Percentiles rank a stretch among this genome's conserved stretches.
These are phyloP conservation scores for Botrytis squamosa DNA, from an alignment of 2,329 filamentous ascomycete species.

Conservation along the genomic window DNA sequence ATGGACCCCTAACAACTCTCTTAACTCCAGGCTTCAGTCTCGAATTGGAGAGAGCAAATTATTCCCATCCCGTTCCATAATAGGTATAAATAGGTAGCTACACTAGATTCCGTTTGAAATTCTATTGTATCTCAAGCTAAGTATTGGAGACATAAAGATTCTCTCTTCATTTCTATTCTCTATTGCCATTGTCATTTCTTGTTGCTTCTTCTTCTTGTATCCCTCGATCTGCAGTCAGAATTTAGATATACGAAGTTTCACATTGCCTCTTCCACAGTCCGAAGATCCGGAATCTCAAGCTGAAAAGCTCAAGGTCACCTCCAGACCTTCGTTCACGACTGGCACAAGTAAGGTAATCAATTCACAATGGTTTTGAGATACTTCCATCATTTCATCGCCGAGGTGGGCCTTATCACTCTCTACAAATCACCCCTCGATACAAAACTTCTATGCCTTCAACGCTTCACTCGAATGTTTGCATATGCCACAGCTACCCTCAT, in stretches of 20 bases:
- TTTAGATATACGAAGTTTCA: slow-evolving; percentile 2
- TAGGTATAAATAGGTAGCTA: neutral
- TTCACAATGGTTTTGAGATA: slow-evolving; percentile 30
- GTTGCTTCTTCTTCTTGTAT: neutral
- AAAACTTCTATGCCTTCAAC: slow-evolving; percentile 57
- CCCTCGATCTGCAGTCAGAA: neutral
- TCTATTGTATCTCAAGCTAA: neutral
- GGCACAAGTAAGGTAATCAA: neutral
- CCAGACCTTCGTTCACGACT: neutral
- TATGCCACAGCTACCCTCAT: slow-evolving; percentile 60
- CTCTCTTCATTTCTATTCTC: neutral
- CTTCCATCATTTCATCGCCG: slow-evolving; percentile 35
- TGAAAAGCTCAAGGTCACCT: neutral
- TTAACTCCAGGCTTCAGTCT: neutral
- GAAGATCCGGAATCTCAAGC: neutral
- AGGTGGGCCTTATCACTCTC: slow-evolving; percentile 49
- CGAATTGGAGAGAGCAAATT: neutral
- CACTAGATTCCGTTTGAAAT: neutral
- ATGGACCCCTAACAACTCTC: neutral
- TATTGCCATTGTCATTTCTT: too few species aligned
- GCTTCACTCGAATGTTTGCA: slow-evolving; percentile 61
- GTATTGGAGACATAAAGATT: neutral
- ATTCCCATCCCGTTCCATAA: neutral
- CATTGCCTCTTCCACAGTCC: neutral
- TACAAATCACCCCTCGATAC: slow-evolving; percentile 47